phyloP scores from a whole-genome alignment of 495 filamentous ascomycete species.

The Podospora sp. region DNA sequence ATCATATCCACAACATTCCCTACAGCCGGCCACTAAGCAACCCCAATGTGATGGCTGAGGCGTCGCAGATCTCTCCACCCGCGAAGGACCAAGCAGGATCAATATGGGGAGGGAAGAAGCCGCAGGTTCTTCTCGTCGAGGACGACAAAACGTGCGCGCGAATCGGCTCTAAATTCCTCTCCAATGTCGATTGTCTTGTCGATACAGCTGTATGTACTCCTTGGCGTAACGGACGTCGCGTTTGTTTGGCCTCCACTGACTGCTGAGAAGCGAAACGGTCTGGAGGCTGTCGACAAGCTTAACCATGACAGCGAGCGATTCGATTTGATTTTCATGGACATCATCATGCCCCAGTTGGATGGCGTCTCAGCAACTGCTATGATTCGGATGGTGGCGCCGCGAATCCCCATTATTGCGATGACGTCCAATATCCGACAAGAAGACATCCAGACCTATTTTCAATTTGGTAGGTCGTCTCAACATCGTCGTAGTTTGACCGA shows the following conservation, averaged over 20 bases:
- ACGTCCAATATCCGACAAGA: slow-evolving; percentile 97
- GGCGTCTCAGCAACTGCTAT: slow-evolving; percentile 93
- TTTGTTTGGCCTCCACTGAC: slow-evolving; percentile 13
- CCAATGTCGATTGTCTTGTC: slow-evolving; percentile 84
- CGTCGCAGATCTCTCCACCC: slow-evolving; percentile 31
- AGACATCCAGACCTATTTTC: slow-evolving; percentile 96
- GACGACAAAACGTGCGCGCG: slow-evolving; percentile 93
- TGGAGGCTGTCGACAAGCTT: slow-evolving; percentile 92
- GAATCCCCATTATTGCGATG: slow-evolving; percentile 95
- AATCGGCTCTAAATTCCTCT: slow-evolving; percentile 92
- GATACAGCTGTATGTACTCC: slow-evolving; percentile 78
- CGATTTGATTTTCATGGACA: slow-evolving; percentile 97
- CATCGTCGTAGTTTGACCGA: neutral
- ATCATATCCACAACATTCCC: slow-evolving; percentile 91
- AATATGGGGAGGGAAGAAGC: slow-evolving; percentile 73
- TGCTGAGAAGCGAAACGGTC: slow-evolving; percentile 59
- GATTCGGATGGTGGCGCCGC: slow-evolving; percentile 82
- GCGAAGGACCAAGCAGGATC: slow-evolving; percentile 40
- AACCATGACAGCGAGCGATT: slow-evolving; percentile 74
- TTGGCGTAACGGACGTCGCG: neutral
- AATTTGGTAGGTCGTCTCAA: slow-evolving; percentile 74
- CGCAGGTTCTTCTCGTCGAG: slow-evolving; percentile 88
- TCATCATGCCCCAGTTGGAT: slow-evolving; percentile 96
- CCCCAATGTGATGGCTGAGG: slow-evolving; percentile 35
- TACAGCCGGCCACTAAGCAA: slow-evolving; percentile 61